These are phyloP conservation scores for Sporothrix schenckii DNA, from an alignment of 2,329 filamentous ascomycete genomes.

Conservation along the genomic window DNA sequence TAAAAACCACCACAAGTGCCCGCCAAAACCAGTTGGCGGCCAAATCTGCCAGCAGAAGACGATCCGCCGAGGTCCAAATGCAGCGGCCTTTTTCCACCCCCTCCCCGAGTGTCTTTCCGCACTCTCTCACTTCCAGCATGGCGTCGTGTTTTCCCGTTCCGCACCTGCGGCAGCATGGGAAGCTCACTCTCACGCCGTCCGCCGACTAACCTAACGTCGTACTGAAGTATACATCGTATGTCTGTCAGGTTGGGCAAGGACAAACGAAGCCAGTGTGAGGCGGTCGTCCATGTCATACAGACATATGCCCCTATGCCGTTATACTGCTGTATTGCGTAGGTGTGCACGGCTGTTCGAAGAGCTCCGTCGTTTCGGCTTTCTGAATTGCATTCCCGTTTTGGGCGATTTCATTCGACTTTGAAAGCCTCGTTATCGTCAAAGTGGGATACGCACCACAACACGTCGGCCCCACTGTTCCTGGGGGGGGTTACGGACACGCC, in stretches of 20 bases:
- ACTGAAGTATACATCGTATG: not conserved
- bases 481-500: not conserved
- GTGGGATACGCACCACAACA: no score
- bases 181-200: not conserved
- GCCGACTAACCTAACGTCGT: not conserved
- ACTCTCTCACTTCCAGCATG: constrained; percentile 3
- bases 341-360: not conserved
- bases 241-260: not conserved
- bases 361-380: not conserved
- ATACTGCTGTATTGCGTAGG: not conserved
- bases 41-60: not conserved
- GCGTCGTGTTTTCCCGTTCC: constrained; percentile 24
- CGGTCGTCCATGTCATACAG: not conserved
- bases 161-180: not conserved
- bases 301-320: not conserved
- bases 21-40: not conserved
- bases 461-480: no score
- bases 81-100: not conserved
- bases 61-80: constrained; percentile 7
- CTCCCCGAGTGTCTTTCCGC: not conserved
- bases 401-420: not conserved
- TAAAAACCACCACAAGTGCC: no score
- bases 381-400: not conserved
- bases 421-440: not conserved
- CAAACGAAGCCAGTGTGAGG: not conserved